Conservation (phyloP, 2,329 filamentous ascomycete genomes). For the Penicillium expansum region DNA sequence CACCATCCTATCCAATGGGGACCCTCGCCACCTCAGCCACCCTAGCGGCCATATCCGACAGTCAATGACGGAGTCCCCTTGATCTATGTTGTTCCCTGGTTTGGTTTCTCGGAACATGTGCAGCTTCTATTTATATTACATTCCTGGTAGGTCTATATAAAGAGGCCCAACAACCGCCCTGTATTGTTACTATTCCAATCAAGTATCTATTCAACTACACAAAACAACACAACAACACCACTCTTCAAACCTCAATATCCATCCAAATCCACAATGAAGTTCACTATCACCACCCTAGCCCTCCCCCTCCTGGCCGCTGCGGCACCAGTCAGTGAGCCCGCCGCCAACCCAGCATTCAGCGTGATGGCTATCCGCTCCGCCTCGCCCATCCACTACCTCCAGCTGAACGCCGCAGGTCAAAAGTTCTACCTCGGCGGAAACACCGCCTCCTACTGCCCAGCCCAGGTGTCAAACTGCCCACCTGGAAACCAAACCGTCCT, state of each 20-base stretch:
- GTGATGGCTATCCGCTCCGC: slow-evolving; percentile 48
- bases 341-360: slow-evolving; percentile 35
- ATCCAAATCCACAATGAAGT: slow-evolving; percentile 27
- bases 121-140: background rate
- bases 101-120: background rate
- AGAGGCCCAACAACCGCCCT: background rate
- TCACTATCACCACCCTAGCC: slow-evolving; percentile 21
- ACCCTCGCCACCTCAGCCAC: slow-evolving; percentile 7
- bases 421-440: slow-evolving; percentile 52
- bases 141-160: slow-evolving; percentile 1
- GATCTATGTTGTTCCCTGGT: background rate
- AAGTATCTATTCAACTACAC: background rate
- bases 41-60: background rate
- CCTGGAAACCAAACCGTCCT: slow-evolving; percentile 50
- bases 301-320: slow-evolving; percentile 30
- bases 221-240: background rate
- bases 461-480: slow-evolving; percentile 40
- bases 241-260: background rate
- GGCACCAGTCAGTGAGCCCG: slow-evolving; percentile 17
- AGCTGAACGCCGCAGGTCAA: slow-evolving; percentile 48
- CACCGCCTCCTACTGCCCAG: slow-evolving; percentile 52
- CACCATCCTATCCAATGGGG: slow-evolving; percentile 1
- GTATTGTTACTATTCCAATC: background rate
- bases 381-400: slow-evolving; percentile 50
- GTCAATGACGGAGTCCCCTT: background rate